Evolutionary conservation across 2,329 filamentous ascomycete genomes (phyloP), one percentile per base, ranked within the genome.

Genomic region (Trichophyton mentagrophytes): DNA sequence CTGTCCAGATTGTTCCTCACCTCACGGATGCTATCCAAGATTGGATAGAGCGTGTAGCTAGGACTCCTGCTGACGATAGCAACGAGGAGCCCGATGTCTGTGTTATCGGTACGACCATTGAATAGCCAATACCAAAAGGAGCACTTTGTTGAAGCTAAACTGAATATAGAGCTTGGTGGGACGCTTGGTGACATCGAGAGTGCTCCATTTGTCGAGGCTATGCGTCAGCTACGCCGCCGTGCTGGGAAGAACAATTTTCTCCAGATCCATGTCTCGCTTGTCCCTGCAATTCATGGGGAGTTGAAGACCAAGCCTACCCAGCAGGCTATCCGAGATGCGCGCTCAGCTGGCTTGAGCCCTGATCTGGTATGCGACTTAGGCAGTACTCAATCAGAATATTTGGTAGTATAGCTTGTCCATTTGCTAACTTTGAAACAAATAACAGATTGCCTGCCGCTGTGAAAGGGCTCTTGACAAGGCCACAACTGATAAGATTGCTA

Each of bases 221-320:
- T 96, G 73, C 84, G 83, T 56, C 89, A 95, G 75, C 78, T 95
- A 65, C 81, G 85, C 65, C 79, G 86, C 67, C 81, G 85, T 64
- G 84, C 82, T 22, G 88, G 87, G 66, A 84, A 83, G 69, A 81
- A 84, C 70, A 91, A 95, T 76, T 95, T 95, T 72, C 77, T 91
- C 71, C 86, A 89, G 71, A 95, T 96, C 67, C 85, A 90, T 74
- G 91, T 96, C 63, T 90, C 88, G 3, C 89, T 91, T 67, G 86
- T 97, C 38, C 93, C 91, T 1, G 82, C 92, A 38, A 82, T 86
- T 57, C 56, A 60, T 15, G 82, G 83, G 38, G 86, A 97, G 78
- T 85, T 95, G 74, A 97, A 97, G 83, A 97, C 91, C 8, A 97
- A 97, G 78, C 93, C 93, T 0, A 99, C 93, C 0, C 93, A 99